Evolutionary conservation across 352 stramenopile genomes (phyloP), one percentile per base, ranked within the genome.

Genomic region (Phytophthora uliginosa): DNA sequence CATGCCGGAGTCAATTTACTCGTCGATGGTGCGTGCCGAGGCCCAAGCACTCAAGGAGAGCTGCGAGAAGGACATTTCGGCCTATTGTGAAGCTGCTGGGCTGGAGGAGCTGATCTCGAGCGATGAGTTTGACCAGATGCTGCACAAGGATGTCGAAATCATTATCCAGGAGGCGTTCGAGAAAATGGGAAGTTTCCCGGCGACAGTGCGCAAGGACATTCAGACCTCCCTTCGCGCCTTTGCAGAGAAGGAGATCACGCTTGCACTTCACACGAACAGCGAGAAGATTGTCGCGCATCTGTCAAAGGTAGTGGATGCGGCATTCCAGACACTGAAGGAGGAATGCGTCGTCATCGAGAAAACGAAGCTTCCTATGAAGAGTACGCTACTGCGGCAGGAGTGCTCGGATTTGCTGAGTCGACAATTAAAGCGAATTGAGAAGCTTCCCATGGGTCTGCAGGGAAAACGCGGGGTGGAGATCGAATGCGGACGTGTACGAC

Each of bases 1-100:
- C 61, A 94, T 97, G 90, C 90, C 90, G 1, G 90, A 95, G 71
- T 95, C 90, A 4, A 97, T 97, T 69, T 97, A 95, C 64, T 90
- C 90, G 54, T 95, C 88, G 1, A 93, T 97, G 77, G 88, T 95
- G 33, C 87, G 89, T 54, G 87, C 88, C 0, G 85, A 97, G 61
- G 88, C 87, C 7, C 87, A 89, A 48, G 84, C 82, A 18, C 66
- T 77, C 3, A 89, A 93, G 63, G 81, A 88, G 48, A 74, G 70
- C 20, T 94, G 76, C 40, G 82, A 94, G 50, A 83, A 84, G 31
- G 77, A 77, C 22, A 96, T 96, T 63, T 60, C 82, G 0, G 75
- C 75, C 13, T 86, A 89, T 51, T 93, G 88, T n/a, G 85, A 93
- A 68, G 82, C 88, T 70, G 77, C 81, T 60, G 81, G 74, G 15